Base-by-base conservation (phyloP, 768 basidiomycete genomes). In the Agaricus sinodeliciosus region DNA sequence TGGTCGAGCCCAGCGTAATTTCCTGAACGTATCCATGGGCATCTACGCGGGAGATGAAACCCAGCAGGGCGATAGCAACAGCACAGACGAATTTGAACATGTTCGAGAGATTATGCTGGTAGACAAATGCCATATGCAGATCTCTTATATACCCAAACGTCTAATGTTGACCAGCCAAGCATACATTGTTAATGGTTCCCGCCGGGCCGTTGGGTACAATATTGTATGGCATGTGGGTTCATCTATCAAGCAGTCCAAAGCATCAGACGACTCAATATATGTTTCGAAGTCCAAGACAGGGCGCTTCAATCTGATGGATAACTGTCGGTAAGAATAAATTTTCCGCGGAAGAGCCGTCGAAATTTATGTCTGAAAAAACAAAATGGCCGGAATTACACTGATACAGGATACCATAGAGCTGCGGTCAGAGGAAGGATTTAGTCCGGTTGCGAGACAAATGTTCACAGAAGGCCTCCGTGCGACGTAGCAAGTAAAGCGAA, bases 11-110 rank as follows among this genome's bases (percentile, higher is more conserved):
- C n/a, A 69, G 54, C 25, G 63, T 66, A 16, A 70, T 59, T 52
- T 69, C 65, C 47, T 71, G 66, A 28, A 72, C 70, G 56, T 72
- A 72, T 48, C 72, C 71, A 51, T 72, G 72, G 9, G 57, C 64
- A 25, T 57, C 52, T 6, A 65, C 65, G 31, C 43, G 58, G 13
- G 22, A 45, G 46, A 58, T 41, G 16, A 63, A 9, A 6, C 40
- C 42, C 12, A 55, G 34, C 25, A 49, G 26, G 25, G 48, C 55
- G 18, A 37, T n/a, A n/a, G 52, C 45, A 9, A 28, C 39, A 25
- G 44, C 36, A 28, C 28, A 31, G 26, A 31, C 44, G 39, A 54
- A 27, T 54, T 54, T 54, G 13, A 54, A 42, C 52, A 53, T 54
- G 15, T 41, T 25, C 37, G 19, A 53, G 37, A 12, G 44, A 12